phyloP scores from a whole-genome alignment of 2,329 filamentous ascomycete genomes.

The Colletotrichum paranaense region DNA sequence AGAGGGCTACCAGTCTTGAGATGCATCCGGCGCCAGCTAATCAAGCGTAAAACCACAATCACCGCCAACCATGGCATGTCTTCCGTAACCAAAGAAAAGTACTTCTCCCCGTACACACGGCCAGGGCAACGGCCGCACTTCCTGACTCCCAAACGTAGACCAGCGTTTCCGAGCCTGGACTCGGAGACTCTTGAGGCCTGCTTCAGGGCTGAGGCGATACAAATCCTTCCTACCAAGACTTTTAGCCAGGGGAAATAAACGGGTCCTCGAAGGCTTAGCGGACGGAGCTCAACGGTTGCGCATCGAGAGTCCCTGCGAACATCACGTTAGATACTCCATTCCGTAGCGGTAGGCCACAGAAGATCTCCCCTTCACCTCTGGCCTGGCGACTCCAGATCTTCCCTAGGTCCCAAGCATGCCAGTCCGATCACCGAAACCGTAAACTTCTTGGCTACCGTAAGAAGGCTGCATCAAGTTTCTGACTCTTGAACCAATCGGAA shows the following conservation, averaged over 20 bases:
- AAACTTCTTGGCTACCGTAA: conserved; percentile 33
- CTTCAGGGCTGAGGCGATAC: background rate
- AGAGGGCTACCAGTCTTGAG: background rate
- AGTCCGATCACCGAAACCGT: conserved; percentile 34
- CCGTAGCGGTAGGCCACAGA: no score
- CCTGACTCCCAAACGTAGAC: conserved; percentile 23
- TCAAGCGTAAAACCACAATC: conserved; percentile 17
- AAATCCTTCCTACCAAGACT: conserved; percentile 23
- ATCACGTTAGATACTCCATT: background rate
- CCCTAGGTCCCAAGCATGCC: background rate
- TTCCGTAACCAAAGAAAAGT: background rate
- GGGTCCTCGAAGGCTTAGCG: conserved; percentile 18
- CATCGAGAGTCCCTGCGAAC: background rate
- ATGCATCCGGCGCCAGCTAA: conserved; percentile 3
- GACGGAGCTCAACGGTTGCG: background rate
- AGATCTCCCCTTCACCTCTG: background rate
- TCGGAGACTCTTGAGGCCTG: background rate
- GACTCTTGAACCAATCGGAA: conserved; percentile 29
- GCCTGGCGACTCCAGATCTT: conserved; percentile 14
- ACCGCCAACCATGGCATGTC: conserved; percentile 7
- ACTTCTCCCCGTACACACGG: background rate
- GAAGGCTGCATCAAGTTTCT: conserved; percentile 28
- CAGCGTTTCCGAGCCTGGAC: conserved; percentile 22
- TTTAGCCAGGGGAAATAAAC: background rate
- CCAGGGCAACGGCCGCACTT: conserved; percentile 5